These are phyloP conservation scores for Trichoderma asperelloides DNA, from an alignment of 495 filamentous ascomycete species.

Conservation along the genomic window DNA sequence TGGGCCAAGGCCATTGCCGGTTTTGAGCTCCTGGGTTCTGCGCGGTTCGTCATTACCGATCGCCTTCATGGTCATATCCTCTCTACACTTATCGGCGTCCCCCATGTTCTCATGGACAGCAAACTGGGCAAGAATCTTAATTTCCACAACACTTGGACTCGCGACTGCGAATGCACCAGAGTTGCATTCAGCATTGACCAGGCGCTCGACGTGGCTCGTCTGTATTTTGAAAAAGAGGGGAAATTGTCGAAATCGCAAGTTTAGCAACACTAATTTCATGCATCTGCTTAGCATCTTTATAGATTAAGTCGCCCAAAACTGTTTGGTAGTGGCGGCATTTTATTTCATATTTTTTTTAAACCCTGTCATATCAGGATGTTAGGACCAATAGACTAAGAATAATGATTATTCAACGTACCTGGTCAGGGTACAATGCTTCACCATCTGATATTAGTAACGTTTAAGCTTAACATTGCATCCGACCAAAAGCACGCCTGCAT, in stretches of 20 bases:
- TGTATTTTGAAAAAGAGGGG: slow-evolving; percentile 14
- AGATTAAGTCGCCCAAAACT: no score
- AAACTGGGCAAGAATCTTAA: slow-evolving; percentile 17
- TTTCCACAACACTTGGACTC: slow-evolving; percentile 18
- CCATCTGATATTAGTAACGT: no score
- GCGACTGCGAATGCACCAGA: slow-evolving; percentile 16
- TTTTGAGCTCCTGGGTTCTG: slow-evolving; percentile 15
- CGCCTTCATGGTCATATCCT: slow-evolving; percentile 19
- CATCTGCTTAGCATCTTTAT: no score
- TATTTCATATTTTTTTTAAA: no score
- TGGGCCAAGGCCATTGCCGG: slow-evolving; percentile 17
- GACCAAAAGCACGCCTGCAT: no score
- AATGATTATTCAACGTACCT: no score
- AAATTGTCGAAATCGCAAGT: background rate
- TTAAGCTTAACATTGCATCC: no score
- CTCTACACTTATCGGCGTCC: slow-evolving; percentile 16
- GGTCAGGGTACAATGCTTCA: no score
- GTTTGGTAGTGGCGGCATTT: no score
- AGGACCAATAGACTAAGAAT: no score
- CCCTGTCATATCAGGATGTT: no score
- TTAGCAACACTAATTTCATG: background rate
- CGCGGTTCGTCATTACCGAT: slow-evolving; percentile 16
- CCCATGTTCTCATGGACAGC: slow-evolving; percentile 18
- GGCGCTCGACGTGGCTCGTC: slow-evolving; percentile 14
- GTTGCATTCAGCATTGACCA: slow-evolving; percentile 13